Evolutionary conservation across 768 basidiomycete species (phyloP), one percentile per base, ranked within the genome.

Genomic region (Suillus lakei): DNA sequence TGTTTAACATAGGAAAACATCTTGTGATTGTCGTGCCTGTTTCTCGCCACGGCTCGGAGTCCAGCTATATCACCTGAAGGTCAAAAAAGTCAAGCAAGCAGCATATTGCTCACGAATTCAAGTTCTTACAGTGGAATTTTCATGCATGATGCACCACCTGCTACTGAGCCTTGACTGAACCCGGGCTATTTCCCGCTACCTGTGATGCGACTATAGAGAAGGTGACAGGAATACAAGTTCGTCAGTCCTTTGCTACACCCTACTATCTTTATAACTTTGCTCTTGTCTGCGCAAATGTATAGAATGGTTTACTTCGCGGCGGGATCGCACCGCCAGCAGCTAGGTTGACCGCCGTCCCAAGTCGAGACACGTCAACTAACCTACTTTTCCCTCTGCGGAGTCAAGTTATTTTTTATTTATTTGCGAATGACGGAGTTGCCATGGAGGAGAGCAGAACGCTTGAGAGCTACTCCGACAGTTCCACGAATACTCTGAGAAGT

Each of bases 191-290:
- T 8, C 16, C 41, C 16, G 41, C 41, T 41, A 7, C 41, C 41
- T 41, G 41, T 41, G 6, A 41, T 18, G 7, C 32, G 81, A 88
- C 70, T 78, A n/a, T n/a, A n/a, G n/a, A 80, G 60, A 80, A 78
- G 3, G 88, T 95, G 6, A 95, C 90, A 92, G 69, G 96, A 98
- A 79, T 99, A 94, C 85, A 97, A 98, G 77, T 88, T 64, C 88
- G 91, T 48, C 84, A 84, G 61, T 84, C 90, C 21, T 98, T n/a
- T 91, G 92, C 97, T 8, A 96, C 94, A 5, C 96, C 97, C 1
- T 92, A 95, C 16, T 73, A 84, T 99, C 28, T 91, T 92, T 28
- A 72, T 98, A 43, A 98, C 96, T 4, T 88, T 93, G 75, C 98
- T 77, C 91, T 96, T 56, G 96, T 98, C 71, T 80, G 99, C 9